Base-by-base conservation (phyloP, 257 asterid genomes). In the Jaltomata sinuosa region DNA sequence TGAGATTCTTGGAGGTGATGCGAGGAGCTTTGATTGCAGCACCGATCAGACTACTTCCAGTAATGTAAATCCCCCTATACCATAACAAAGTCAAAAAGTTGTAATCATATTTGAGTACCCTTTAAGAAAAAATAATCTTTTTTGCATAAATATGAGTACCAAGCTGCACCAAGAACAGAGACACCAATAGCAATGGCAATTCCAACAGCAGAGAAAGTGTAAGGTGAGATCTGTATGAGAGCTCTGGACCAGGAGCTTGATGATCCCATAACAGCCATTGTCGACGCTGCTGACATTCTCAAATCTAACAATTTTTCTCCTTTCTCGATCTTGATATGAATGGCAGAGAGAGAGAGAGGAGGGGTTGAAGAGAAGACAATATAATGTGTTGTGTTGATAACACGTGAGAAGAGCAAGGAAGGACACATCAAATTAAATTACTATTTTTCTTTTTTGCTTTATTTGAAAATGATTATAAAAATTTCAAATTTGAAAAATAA, bases 151-250 rank as follows among this genome's bases (percentile, higher is more conserved):
- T 15, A 29, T 8, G 2, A 25, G 5, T 81, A 86, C 87, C 89
- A 84, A 64, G 89, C 89, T 54, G 85, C 85, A 62, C 87, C 89
- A 81, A 86, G 89, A 61, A 86, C 85, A 40, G 87, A 84, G 40
- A 79, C 87, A 59, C 89, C 87, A 59, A 86, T 86, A 32, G 87
- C 84, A 53, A 86, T 62, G 45, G 88, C 88, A 85, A 86, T 83
- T 50, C 88, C 88, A 7, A 86, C 50, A 84, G 85, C 88, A 32
- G 88, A 82, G 59, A 85, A 85, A 45, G 88, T 85, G 62, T 86
- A 86, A 47, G 87, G 88, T 38, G 86, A 86, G 82, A 86, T 86
- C 84, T 80, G 84, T 16, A 82, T 21, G 50, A 85, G 9, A 5
- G 88, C 88, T 42, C 85, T 32, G 11, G 87, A 42, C 89, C 87